phyloP scores from a whole-genome alignment of 805 yeast species.

The Gaillardinia entomophila region DNA sequence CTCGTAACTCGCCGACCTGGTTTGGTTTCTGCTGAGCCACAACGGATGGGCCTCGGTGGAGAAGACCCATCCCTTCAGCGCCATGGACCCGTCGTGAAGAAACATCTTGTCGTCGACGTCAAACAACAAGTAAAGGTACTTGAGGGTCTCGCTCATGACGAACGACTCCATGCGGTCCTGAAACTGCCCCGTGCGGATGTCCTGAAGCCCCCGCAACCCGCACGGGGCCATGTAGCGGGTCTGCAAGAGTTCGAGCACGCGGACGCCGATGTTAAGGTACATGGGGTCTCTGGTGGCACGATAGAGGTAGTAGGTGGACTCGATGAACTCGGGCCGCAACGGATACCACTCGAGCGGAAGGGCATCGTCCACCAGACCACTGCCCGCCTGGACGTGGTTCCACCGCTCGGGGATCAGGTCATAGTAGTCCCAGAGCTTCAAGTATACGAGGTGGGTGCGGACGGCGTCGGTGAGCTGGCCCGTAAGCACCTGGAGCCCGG shows the following conservation, averaged over 20 bases:
- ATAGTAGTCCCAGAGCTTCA: constrained; percentile 75
- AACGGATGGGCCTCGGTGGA: constrained; percentile 92
- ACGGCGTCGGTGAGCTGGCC: constrained; percentile 71
- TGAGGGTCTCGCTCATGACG: constrained; percentile 80
- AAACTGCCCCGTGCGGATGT: constrained; percentile 52
- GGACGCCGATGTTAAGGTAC: constrained; percentile 69
- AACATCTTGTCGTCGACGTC: constrained; percentile 53
- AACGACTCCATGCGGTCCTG: constrained; percentile 91
- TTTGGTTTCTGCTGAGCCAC: constrained; percentile 50
- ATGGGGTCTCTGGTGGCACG: constrained; percentile 84
- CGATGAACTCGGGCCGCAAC: constrained; percentile 85
- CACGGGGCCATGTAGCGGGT: constrained; percentile 53
- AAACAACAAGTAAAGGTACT: constrained; percentile 74
- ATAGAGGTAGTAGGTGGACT: constrained; percentile 78
- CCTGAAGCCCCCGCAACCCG: constrained; percentile 77
- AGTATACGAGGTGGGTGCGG: constrained; percentile 51
- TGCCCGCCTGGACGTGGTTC: constrained; percentile 28
- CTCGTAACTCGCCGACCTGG: background rate
- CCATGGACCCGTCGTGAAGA: constrained; percentile 26
- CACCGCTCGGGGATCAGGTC: constrained; percentile 89
- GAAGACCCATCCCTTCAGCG: constrained; percentile 54
- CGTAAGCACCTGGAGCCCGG: constrained; percentile 74
- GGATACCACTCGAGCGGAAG: constrained; percentile 85
- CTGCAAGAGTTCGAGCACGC: constrained; percentile 52
- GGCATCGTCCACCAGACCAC: constrained; percentile 2